Conservation (phyloP, 1,284 basidiomycete genomes). For the Acaromyces ingoldii region DNA sequence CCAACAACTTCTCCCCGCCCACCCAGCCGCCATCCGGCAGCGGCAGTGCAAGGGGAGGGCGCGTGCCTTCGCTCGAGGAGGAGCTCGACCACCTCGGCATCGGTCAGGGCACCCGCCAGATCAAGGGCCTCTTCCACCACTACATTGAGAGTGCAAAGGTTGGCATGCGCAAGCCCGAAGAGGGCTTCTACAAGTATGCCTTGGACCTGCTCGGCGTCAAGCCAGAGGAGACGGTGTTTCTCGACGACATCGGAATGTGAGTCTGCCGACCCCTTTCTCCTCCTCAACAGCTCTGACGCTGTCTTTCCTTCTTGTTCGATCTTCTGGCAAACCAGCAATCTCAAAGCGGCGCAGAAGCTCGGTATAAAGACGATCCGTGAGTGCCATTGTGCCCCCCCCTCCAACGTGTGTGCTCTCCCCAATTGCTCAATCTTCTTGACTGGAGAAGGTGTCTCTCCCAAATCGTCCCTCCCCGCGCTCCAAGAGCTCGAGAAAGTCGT, state of each 20-base stretch:
- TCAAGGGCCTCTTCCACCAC: conserved; percentile 46
- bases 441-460: neutral
- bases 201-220: conserved; percentile 39
- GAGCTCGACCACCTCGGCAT: conserved; percentile 39
- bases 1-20: conserved; percentile 50
- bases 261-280: too few species aligned
- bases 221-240: conserved; percentile 47
- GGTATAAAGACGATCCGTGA: conserved; percentile 52
- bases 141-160: conserved; percentile 51
- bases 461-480: conserved; percentile 3
- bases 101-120: conserved; percentile 13
- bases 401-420: too few species aligned
- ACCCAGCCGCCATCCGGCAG: conserved; percentile 16
- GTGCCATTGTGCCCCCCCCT: too few species aligned
- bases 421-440: too few species aligned
- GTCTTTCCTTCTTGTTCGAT: too few species aligned
- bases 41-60: conserved; percentile 3
- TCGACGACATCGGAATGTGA: conserved; percentile 50
- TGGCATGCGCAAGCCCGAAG: conserved; percentile 52
- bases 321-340: conserved; percentile 22
- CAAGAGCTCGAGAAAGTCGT: conserved; percentile 2
- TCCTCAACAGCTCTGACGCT: too few species aligned
- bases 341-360: conserved; percentile 47
- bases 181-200: conserved; percentile 48
- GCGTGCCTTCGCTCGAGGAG: conserved; percentile 25